Evolutionary conservation across 306 rosid genomes (phyloP).

Genomic region (Spatholobus suberectus): DNA sequence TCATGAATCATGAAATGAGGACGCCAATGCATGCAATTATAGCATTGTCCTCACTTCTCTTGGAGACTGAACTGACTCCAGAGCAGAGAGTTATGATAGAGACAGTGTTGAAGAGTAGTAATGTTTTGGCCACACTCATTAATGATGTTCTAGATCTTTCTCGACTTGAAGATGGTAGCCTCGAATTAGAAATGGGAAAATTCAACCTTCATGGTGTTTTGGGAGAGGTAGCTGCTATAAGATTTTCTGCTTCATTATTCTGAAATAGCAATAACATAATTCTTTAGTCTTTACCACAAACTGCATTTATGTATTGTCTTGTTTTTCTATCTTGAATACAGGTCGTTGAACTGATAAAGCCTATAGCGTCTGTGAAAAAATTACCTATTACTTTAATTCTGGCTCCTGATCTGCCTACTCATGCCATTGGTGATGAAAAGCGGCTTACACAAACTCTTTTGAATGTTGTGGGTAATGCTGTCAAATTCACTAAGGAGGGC

Average conservation of each 20-base stretch:
- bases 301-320: conserved; percentile 17
- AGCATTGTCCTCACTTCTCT: conserved; percentile 86
- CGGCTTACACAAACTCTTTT: conserved; percentile 79
- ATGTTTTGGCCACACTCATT: conserved; percentile 78
- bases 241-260: conserved; percentile 27
- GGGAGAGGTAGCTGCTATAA: conserved; percentile 61
- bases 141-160: conserved; percentile 95
- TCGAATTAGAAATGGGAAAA: conserved; percentile 71
- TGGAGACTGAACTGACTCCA: conserved; percentile 83
- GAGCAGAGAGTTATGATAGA: conserved; percentile 90
- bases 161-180: conserved; percentile 93
- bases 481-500: conserved; percentile 91
- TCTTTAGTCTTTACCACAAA: conserved; percentile 11
- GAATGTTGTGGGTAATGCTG: conserved; percentile 84
- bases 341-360: conserved; percentile 76
- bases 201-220: conserved; percentile 81
- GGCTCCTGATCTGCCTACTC: conserved; percentile 78
- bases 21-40: conserved; percentile 93
- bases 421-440: conserved; percentile 83
- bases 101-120: conserved; percentile 83
- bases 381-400: conserved; percentile 69
- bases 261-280: conserved; percentile 20
- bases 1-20: conserved; percentile 98
- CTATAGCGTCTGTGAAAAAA: conserved; percentile 86
- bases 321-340: conserved; percentile 43